These are phyloP conservation scores for Emergomyces orientalis DNA, from an alignment of 2,329 filamentous ascomycete genomes.

Conservation along the genomic window DNA sequence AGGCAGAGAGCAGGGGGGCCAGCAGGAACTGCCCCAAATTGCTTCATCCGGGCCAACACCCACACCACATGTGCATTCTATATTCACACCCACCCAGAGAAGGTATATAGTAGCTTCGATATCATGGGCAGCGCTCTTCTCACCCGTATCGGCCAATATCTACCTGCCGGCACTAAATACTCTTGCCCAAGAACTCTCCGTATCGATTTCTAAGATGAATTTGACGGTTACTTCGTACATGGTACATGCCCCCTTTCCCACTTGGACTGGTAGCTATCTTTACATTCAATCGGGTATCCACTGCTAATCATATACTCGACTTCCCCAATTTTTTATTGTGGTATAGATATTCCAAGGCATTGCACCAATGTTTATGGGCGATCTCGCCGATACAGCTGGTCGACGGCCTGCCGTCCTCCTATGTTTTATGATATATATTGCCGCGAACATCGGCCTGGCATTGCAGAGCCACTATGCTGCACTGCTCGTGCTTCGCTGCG, in stretches of 20 bases:
- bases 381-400: constrained; percentile 52
- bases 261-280: not conserved
- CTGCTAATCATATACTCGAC: constrained; percentile 6
- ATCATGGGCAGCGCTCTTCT: constrained; percentile 17
- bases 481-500: constrained; percentile 51
- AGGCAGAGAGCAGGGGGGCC: not conserved
- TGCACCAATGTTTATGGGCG: constrained; percentile 52
- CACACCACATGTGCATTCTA: not conserved
- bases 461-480: constrained; percentile 50
- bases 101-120: not conserved
- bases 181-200: constrained; percentile 31
- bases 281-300: constrained; percentile 2
- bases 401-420: constrained; percentile 54
- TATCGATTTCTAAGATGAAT: constrained; percentile 39
- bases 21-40: not conserved
- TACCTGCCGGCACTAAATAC: constrained; percentile 31
- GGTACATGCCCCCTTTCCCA: constrained; percentile 19
- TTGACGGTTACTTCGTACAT: constrained; percentile 45
- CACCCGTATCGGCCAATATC: constrained; percentile 28
- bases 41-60: not conserved
- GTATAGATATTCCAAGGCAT: constrained; percentile 50
- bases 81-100: constrained; percentile 4
- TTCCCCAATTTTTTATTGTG: constrained; percentile 26
- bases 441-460: constrained; percentile 52
- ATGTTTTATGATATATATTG: constrained; percentile 48